Base-by-base conservation (phyloP, 768 basidiomycete genomes). In the Lactarius trivialis region DNA sequence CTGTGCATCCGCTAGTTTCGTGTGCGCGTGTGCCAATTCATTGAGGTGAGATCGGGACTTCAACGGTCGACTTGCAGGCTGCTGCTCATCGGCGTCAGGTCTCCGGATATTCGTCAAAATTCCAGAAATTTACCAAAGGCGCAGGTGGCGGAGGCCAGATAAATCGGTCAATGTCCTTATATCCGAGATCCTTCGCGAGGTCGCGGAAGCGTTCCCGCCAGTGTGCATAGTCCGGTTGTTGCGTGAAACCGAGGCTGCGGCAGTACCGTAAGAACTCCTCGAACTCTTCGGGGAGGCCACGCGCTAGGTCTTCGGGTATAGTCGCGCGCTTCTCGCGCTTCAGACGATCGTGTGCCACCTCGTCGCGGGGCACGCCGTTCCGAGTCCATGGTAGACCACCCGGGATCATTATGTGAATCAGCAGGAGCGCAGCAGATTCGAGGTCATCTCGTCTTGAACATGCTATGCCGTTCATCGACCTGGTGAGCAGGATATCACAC, bases 381-480 rank as follows among this genome's bases (percentile, higher is more conserved):
- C 89, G 81, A 43, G 88, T 91, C 89, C 89, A 91, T 19, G 82
- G 74, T 26, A 91, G 80, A 9, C 89, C 89, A 17, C 83, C 81
- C 2, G 89, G 88, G 7, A 85, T 91, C 49, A 91, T 77, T 28
- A 91, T 78, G 70, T 91, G 89, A 58, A 91, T 88, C 58, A 91
- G 77, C 88, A 91, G 88, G 51, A 91, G 76, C 3, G 86, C 86
- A 21, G 81, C 77, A 0, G 89, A 88, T 72, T 91, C 89, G 52
- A 91, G 78, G 69, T 91, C 89, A 69, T 91, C 89, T 60, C 89
- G 79, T 52, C 89, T 82, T 60, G 88, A 87, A 21, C 89, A 88
- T 45, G 90, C 89, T 91, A 67, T 56, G 51, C 45, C 19, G 41
- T 39, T 19, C 36, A 39, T 26, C 19, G 37, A n/a, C 48, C 30